These are phyloP conservation scores for Silene coronaria DNA, from an alignment of 179 eudicot species.

Conservation along the genomic window DNA sequence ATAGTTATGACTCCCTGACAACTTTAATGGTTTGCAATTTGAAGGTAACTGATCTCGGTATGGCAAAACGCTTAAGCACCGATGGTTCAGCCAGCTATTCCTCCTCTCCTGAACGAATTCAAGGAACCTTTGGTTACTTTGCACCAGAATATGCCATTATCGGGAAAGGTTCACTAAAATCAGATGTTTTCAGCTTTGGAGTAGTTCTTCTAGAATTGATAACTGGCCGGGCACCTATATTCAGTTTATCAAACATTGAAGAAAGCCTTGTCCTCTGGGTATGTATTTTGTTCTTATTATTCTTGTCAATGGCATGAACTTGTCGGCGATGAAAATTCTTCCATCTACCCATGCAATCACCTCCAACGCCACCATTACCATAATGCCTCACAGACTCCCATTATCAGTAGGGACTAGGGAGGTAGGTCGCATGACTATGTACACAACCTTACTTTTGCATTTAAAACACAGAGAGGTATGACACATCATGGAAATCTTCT, in stretches of 20 bases:
- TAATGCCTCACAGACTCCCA: not conserved
- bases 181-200: constrained; percentile 98
- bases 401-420: not conserved
- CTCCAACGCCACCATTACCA: not conserved
- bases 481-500: not conserved
- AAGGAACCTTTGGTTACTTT: constrained; percentile 95
- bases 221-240: constrained; percentile 74
- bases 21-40: constrained; percentile 7
- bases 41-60: constrained; percentile 96
- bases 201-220: constrained; percentile 92
- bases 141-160: constrained; percentile 91
- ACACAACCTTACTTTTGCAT: not conserved
- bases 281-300: constrained; percentile 16
- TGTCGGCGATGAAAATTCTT: not conserved
- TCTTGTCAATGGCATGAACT: not conserved
- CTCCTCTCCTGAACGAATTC: constrained; percentile 87
- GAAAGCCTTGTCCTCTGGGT: constrained; percentile 98
- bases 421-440: not conserved
- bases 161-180: constrained; percentile 77
- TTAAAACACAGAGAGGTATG: not conserved
- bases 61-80: constrained; percentile 66
- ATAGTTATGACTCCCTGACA: not conserved
- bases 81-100: constrained; percentile 70
- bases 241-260: constrained; percentile 44
- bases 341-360: not conserved